A percentile compares a stretch with the other conserved stretches of the same genome.
Conservation (phyloP, 495 filamentous ascomycete genomes). For the Tuber umbilicatum region DNA sequence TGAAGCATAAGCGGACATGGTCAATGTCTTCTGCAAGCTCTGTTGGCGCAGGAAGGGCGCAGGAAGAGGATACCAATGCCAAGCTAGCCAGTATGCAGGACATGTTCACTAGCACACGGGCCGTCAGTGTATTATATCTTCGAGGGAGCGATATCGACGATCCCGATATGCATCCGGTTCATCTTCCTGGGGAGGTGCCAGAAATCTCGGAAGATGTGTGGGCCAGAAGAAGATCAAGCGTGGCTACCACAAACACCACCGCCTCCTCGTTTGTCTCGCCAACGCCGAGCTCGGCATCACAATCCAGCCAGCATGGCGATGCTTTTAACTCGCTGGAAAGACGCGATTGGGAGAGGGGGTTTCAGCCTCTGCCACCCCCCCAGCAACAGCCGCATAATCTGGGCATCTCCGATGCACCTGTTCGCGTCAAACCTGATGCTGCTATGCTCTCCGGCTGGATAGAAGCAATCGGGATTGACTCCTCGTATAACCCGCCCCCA, state of each 20-base stretch:
- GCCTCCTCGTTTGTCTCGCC: slow-evolving; percentile 67
- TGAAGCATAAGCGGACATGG: slow-evolving; percentile 91
- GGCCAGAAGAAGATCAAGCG: slow-evolving; percentile 41
- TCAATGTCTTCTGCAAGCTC: slow-evolving; percentile 87
- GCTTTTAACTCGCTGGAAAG: slow-evolving; percentile 35
- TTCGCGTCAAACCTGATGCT: slow-evolving; percentile 43
- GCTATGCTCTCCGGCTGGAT: slow-evolving; percentile 67
- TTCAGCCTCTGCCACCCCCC: slow-evolving; percentile 24
- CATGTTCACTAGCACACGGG: slow-evolving; percentile 89
- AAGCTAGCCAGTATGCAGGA: slow-evolving; percentile 81
- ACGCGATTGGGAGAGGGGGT: slow-evolving; percentile 33
- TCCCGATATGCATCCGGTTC: slow-evolving; percentile 78
- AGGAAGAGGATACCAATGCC: slow-evolving; percentile 82
- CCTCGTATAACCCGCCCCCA: slow-evolving; percentile 70
- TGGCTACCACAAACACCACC: slow-evolving; percentile 44
- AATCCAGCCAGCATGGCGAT: slow-evolving; percentile 49
- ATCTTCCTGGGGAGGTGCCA: slow-evolving; percentile 60
- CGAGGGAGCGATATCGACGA: slow-evolving; percentile 80
- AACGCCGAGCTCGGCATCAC: slow-evolving; percentile 57
- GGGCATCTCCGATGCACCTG: slow-evolving; percentile 28
- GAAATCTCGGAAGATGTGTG: slow-evolving; percentile 48
- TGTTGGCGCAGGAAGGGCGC: slow-evolving; percentile 52
- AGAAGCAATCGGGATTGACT: slow-evolving; percentile 84
- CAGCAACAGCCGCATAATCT: slow-evolving; percentile 23
- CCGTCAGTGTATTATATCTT: slow-evolving; percentile 76